Conservation (phyloP, 225 moss, liverwort and hornwort genomes). For the Rhytidiadelphus loreus region DNA sequence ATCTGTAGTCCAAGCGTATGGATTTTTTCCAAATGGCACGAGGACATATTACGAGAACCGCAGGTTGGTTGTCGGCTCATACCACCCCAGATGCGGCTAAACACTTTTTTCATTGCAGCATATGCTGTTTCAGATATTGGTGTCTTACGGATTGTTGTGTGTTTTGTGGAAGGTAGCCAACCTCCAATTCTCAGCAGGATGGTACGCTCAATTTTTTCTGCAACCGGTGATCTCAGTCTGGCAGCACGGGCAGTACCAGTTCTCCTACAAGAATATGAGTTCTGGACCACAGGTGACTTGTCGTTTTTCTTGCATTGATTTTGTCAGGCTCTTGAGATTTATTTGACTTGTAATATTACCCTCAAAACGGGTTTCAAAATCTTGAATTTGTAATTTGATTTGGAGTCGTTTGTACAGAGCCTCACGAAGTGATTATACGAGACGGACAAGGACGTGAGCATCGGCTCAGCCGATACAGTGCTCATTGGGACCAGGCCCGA, state of each 20-base stretch:
- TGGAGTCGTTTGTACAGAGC: conserved; percentile 12
- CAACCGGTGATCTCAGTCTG: conserved; percentile 40
- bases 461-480: conserved; percentile 64
- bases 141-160: background rate
- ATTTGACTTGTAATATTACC: background rate
- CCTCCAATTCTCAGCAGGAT: conserved; percentile 81
- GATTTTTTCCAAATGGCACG: conserved; percentile 84
- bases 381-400: background rate
- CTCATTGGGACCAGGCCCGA: conserved; percentile 63
- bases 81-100: background rate
- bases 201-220: conserved; percentile 58
- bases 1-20: conserved; percentile 38
- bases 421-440: conserved; percentile 41
- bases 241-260: conserved; percentile 44
- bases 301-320: background rate
- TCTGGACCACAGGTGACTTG: conserved; percentile 45
- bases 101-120: background rate
- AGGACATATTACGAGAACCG: conserved; percentile 81
- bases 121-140: background rate
- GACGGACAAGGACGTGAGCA: conserved; percentile 40
- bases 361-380: background rate
- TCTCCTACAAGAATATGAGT: conserved; percentile 43
- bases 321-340: background rate
- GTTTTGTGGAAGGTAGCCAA: conserved; percentile 46
- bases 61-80: conserved; percentile 25